phyloP scores from a whole-genome alignment of 345 rosid genomes.

The Geranium rotundifolium region DNA sequence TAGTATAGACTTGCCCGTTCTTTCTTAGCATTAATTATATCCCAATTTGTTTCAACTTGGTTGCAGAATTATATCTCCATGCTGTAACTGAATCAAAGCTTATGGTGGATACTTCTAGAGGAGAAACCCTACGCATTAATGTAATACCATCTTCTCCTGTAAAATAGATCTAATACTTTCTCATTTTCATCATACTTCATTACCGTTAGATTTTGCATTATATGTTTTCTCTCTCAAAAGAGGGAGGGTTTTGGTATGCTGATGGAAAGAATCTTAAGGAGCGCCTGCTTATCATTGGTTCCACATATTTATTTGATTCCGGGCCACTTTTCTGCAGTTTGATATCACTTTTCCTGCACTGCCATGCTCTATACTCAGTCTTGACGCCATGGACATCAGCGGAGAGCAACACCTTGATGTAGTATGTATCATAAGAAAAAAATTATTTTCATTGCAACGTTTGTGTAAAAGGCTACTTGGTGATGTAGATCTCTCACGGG shows the following conservation, averaged over 20 bases:
- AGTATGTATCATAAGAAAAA: not conserved
- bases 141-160: slow-evolving; percentile 29
- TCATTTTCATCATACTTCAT: not conserved
- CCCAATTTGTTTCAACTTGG: slow-evolving; percentile 4
- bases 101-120: slow-evolving; percentile 90
- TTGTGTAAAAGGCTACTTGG: not conserved
- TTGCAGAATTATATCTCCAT: slow-evolving; percentile 70
- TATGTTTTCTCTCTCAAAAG: too few species aligned
- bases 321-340: slow-evolving; percentile 32
- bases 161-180: not conserved
- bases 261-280: not conserved
- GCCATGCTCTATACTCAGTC: not conserved
- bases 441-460: too few species aligned
- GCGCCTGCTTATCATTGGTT: not conserved
- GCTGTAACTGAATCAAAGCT: slow-evolving; percentile 83
- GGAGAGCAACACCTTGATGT: not conserved
- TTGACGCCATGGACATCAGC: slow-evolving; percentile 1
- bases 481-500: not conserved
- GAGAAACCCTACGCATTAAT: slow-evolving; percentile 77
- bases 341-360: not conserved
- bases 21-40: not conserved
- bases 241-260: too few species aligned
- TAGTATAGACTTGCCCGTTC: too few species aligned
- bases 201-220: too few species aligned
- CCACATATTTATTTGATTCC: not conserved